Evolutionary conservation across 2,329 filamentous ascomycete species (phyloP).

Genomic region (Zopfia rhizophila): DNA sequence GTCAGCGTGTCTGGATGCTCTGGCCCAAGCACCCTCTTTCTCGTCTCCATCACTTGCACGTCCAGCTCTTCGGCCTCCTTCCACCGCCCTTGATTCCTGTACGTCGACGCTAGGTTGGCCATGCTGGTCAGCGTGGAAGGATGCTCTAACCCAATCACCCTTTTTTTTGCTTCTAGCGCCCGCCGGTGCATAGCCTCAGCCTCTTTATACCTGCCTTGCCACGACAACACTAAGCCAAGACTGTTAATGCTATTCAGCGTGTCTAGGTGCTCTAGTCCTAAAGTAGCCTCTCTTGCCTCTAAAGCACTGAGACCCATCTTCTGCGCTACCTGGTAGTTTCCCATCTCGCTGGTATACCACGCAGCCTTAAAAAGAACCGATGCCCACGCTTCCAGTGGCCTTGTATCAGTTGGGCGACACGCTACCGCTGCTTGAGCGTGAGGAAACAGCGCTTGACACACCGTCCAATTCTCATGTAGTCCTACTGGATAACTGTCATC

Average conservation of each 20-base stretch:
- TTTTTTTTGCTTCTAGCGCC: background rate
- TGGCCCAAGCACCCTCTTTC: no score
- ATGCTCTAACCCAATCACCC: no score
- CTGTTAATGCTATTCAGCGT: background rate
- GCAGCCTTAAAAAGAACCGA: background rate
- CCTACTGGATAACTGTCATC: slow-evolving; percentile 26
- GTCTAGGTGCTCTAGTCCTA: background rate
- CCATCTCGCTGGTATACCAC: no score
- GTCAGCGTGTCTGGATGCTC: no score
- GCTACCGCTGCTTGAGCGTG: slow-evolving; percentile 20
- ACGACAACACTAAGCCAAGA: background rate
- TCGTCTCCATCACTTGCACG: no score
- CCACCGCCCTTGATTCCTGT: no score
- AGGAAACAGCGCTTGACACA: slow-evolving; percentile 38
- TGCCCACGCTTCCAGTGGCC: slow-evolving; percentile 9
- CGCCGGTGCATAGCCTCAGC: background rate
- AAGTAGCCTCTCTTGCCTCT: background rate
- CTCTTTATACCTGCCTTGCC: background rate
- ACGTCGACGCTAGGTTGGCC: no score
- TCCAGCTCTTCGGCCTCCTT: no score
- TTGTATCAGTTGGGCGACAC: slow-evolving; percentile 17
- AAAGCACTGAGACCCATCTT: background rate
- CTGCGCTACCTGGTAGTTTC: background rate
- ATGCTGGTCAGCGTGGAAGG: no score
- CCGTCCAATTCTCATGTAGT: slow-evolving; percentile 38